Evolutionary conservation across 2,329 filamentous ascomycete genomes (phyloP).

Genomic region (Colletotrichum sp.): DNA sequence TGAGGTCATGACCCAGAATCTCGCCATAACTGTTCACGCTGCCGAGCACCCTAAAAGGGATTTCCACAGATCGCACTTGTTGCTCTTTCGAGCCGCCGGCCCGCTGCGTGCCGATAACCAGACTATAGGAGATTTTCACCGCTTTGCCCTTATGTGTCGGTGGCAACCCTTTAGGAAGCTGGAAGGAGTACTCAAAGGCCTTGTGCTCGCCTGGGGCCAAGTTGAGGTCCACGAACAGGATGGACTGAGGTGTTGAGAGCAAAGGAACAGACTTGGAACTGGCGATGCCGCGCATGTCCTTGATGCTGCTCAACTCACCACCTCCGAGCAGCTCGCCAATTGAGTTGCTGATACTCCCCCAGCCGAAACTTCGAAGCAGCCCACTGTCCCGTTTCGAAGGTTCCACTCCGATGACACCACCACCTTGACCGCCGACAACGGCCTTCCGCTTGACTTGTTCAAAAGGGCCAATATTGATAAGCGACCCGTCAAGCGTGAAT

Average conservation of each 20-base stretch:
- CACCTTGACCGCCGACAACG: constrained; percentile 84
- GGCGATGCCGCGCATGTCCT: constrained; percentile 89
- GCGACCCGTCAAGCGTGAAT: constrained; percentile 88
- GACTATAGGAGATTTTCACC: constrained; percentile 90
- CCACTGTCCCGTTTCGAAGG: constrained; percentile 75
- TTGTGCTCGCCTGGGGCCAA: constrained; percentile 88
- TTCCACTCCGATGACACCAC: constrained; percentile 84
- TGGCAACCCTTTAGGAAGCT: constrained; percentile 85
- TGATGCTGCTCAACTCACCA: constrained; percentile 88
- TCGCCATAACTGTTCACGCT: constrained; percentile 90
- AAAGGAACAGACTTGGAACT: constrained; percentile 88
- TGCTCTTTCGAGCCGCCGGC: constrained; percentile 79
- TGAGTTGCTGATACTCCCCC: constrained; percentile 87
- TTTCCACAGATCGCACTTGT: constrained; percentile 86
- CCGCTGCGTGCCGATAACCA: constrained; percentile 90
- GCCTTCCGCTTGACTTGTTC: constrained; percentile 96
- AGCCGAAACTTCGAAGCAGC: constrained; percentile 83
- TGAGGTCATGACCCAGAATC: constrained; percentile 89
- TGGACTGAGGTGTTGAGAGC: constrained; percentile 93
- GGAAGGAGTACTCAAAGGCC: constrained; percentile 86
- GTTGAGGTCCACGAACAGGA: constrained; percentile 91
- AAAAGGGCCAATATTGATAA: constrained; percentile 88
- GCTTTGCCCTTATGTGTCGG: constrained; percentile 90
- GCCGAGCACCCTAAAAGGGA: constrained; percentile 91
- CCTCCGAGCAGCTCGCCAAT: constrained; percentile 86